Evolutionary conservation across 2,329 filamentous ascomycete species (phyloP), one percentile per base, ranked within the genome.

Genomic region (Ophiocordyceps camponoti-rufipedis): DNA sequence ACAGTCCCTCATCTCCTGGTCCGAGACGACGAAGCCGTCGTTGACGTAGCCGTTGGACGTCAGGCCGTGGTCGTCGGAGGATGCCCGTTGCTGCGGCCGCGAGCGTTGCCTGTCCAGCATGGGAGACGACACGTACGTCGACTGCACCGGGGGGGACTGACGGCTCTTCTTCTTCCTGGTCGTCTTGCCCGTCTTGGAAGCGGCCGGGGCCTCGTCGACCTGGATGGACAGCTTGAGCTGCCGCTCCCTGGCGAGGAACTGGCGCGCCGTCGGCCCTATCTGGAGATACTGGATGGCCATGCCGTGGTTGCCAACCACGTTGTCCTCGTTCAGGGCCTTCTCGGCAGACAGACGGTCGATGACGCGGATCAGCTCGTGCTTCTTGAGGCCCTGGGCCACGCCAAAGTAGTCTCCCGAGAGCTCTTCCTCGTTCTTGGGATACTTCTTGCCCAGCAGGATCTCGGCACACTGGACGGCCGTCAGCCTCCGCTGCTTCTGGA

Each of bases 381-480:
- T 78, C 47, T 82, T 79, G 52, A 94, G 64, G 14, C 75, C 67
- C 49, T 73, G 76, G 13, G 83, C 87, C 40, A 72, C 70, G 13
- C 85, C 86, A 58, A 78, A 79, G 47, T 79, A 74, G 16, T 73
- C 62, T 35, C 74, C 67, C 35, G 78, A 75, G 4, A 65, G 57
- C 2, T 66, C 55, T 13, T 71, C 66, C 39, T 74, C 71, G 40
- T 75, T 66, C 47, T 74, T 74, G 48, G 74, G 75, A 47, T 69
- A 74, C 49, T 71, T 75, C 47, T 72, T 78, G 7, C 88, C 91
- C 50, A 81, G 72, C 51, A 95, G 75, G 33, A 93, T 72, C 55
- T 95, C 87, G n/a, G 85, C 77, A 57, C 85, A 88, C 56, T 93
- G 82, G 14, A 79, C 70, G 46, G 89, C 64, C 6, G 86, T 93